Evolutionary conservation across 176 grass and related monocot genomes (phyloP).

Genomic region (Phyllostachys edulis): DNA sequence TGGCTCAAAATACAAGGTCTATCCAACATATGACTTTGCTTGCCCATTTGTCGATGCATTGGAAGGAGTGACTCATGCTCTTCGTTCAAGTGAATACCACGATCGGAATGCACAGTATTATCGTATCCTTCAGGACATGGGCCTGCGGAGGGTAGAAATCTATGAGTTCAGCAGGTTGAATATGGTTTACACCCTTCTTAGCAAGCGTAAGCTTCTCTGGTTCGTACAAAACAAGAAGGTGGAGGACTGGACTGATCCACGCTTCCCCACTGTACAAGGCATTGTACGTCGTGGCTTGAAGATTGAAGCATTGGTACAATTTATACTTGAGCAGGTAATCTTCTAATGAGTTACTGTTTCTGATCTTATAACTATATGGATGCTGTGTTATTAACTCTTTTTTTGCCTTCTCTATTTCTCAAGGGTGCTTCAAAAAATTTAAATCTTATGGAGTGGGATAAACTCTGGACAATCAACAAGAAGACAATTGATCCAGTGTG

Average conservation of each 20-base stretch:
- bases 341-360: constrained; percentile 2
- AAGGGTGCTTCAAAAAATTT: constrained; percentile 94
- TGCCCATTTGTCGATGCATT: constrained; percentile 87
- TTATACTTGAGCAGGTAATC: constrained; percentile 86
- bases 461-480: constrained; percentile 95
- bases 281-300: constrained; percentile 86
- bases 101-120: constrained; percentile 82
- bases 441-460: constrained; percentile 98
- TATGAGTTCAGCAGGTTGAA: constrained; percentile 89
- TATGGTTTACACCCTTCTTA: constrained; percentile 92
- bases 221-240: constrained; percentile 90
- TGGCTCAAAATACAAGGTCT: constrained; percentile 83
- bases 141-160: constrained; percentile 62
- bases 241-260: constrained; percentile 86
- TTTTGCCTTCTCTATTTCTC: constrained; percentile 25
- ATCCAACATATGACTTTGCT: constrained; percentile 95
- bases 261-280: constrained; percentile 90
- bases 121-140: constrained; percentile 84
- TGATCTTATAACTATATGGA: not conserved
- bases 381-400: constrained; percentile 9
- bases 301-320: constrained; percentile 84
- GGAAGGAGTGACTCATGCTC: constrained; percentile 83
- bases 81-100: constrained; percentile 94
- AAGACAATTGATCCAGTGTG: constrained; percentile 89
- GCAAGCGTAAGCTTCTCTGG: constrained; percentile 87